These are phyloP conservation scores for Dactylellina drechsleri DNA, from an alignment of 2,329 filamentous ascomycete genomes.

Conservation along the genomic window DNA sequence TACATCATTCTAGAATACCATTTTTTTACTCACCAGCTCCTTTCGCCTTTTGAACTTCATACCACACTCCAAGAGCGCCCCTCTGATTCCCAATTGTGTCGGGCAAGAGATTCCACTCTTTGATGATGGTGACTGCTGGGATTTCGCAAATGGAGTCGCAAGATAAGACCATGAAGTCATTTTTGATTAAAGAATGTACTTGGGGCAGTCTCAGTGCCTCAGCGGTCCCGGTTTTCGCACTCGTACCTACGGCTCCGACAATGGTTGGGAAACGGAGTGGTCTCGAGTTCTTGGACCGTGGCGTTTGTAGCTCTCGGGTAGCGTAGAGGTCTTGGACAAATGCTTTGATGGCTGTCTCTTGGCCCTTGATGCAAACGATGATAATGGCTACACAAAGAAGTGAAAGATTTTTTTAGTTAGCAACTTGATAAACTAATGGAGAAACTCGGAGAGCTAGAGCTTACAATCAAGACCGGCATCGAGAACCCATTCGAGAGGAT, in stretches of 20 bases:
- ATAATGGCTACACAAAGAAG: slow-evolving; percentile 61
- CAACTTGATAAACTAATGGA: not conserved
- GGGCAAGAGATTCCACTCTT: slow-evolving; percentile 79
- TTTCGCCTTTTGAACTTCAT: slow-evolving; percentile 81
- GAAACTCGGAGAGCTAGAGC: slow-evolving; percentile 3
- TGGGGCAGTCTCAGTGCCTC: slow-evolving; percentile 86
- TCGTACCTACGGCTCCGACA: slow-evolving; percentile 22
- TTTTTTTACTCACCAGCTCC: slow-evolving; percentile 65
- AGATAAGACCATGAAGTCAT: slow-evolving; percentile 88
- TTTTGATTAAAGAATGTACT: slow-evolving; percentile 78
- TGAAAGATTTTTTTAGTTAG: slow-evolving; percentile 66
- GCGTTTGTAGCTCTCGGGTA: slow-evolving; percentile 32
- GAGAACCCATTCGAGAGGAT: slow-evolving; percentile 85
- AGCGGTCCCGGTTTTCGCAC: slow-evolving; percentile 72
- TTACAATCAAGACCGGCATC: slow-evolving; percentile 69
- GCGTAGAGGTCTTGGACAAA: slow-evolving; percentile 44
- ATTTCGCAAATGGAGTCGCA: slow-evolving; percentile 94
- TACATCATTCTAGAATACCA: not conserved
- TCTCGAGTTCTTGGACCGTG: slow-evolving; percentile 36
- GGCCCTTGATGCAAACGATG: slow-evolving; percentile 54
- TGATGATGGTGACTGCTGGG: slow-evolving; percentile 80
- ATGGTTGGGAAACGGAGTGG: slow-evolving; percentile 61
- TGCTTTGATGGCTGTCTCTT: slow-evolving; percentile 52
- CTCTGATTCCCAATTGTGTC: slow-evolving; percentile 27
- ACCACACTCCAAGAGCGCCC: slow-evolving; percentile 89